phyloP scores from a whole-genome alignment of 768 basidiomycete genomes.

The Coprinopsis marcescibilis region DNA sequence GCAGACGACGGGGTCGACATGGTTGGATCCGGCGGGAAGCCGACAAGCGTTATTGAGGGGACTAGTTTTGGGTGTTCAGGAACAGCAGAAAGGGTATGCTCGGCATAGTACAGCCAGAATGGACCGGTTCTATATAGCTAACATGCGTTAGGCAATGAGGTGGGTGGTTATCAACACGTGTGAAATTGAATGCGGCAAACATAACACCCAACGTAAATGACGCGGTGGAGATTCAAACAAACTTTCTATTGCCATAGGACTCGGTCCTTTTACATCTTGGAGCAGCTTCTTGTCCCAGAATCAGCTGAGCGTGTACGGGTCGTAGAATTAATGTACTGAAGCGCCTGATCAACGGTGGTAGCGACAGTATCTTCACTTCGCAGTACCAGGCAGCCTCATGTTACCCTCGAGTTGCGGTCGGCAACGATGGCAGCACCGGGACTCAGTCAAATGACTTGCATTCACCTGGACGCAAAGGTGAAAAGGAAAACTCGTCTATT shows the following conservation, averaged over 20 bases:
- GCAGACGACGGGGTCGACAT: conserved; percentile 1
- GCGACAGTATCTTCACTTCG: no score
- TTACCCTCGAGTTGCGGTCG: no score
- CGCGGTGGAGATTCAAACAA: conserved; percentile 3
- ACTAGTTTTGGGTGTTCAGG: conserved; percentile 12
- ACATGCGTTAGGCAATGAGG: conserved; percentile 26
- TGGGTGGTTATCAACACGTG: conserved; percentile 11
- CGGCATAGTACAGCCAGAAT: conserved; percentile 19
- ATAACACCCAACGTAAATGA: conserved; percentile 5
- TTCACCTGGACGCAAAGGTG: no score
- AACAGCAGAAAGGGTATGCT: conserved; percentile 16
- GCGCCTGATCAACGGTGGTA: no score
- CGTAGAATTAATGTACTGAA: no score
- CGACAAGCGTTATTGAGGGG: not conserved
- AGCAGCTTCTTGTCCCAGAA: no score
- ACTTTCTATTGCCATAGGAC: not conserved
- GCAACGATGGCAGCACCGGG: no score
- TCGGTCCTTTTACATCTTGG: no score
- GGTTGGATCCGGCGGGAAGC: not conserved
- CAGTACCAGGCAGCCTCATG: no score
- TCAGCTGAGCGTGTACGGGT: no score
- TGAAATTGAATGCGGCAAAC: conserved; percentile 8
- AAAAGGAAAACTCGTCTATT: no score
- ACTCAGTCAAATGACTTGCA: no score
- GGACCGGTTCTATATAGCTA: conserved; percentile 12